Evolutionary conservation across 257 asterid species (phyloP).

Genomic region (Paraleonurus japonicus): DNA sequence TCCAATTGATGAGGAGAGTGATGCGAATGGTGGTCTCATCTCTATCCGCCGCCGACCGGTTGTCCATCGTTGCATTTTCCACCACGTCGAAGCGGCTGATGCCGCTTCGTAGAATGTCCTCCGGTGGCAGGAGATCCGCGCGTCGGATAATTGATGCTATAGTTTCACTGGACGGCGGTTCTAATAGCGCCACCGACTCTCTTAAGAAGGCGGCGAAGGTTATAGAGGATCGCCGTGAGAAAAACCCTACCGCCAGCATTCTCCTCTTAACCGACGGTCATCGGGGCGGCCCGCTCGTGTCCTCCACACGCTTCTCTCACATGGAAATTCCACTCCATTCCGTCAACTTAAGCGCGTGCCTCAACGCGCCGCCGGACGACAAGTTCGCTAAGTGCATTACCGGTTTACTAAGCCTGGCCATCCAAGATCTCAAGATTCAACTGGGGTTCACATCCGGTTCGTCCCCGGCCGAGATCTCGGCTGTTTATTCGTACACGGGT

Average conservation of each 20-base stretch:
- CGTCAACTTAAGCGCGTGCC: slow-evolving; percentile 52
- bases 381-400: slow-evolving; percentile 41
- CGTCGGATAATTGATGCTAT: slow-evolving; percentile 85
- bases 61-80: slow-evolving; percentile 92
- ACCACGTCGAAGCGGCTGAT: slow-evolving; percentile 75
- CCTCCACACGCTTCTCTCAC: slow-evolving; percentile 59
- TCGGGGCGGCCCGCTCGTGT: slow-evolving; percentile 39
- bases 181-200: slow-evolving; percentile 63
- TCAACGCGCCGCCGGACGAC: slow-evolving; percentile 41
- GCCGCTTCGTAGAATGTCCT: slow-evolving; percentile 81
- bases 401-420: slow-evolving; percentile 44
- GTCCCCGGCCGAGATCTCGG: slow-evolving; percentile 60
- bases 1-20: slow-evolving; percentile 61
- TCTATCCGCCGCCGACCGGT: slow-evolving; percentile 74
- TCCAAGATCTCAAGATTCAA: slow-evolving; percentile 63
- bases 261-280: slow-evolving; percentile 61
- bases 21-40: slow-evolving; percentile 76
- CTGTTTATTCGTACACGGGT: slow-evolving; percentile 54
- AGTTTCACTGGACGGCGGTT: slow-evolving; percentile 57
- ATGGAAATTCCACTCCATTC: slow-evolving; percentile 64
- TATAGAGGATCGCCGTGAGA: slow-evolving; percentile 90
- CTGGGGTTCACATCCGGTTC: slow-evolving; percentile 58
- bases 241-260: slow-evolving; percentile 63
- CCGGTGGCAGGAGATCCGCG: slow-evolving; percentile 71
- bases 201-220: slow-evolving; percentile 90